Base-by-base conservation (phyloP, 2,329 filamentous ascomycete species). In the Stachybotrys elegans region DNA sequence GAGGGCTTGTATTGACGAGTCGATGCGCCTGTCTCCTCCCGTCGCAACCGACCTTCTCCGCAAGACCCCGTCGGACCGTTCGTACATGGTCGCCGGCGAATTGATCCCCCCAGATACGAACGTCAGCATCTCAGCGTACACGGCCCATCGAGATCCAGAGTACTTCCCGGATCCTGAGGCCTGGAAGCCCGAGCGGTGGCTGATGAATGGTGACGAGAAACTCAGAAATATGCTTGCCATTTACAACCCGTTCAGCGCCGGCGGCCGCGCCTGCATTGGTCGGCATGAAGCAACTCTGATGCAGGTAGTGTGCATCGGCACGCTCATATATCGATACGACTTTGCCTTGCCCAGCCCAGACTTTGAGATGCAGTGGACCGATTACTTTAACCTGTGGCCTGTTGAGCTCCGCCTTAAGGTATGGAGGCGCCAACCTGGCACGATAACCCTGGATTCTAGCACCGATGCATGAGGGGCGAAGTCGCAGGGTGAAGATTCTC, bases 1-100 rank as follows among this genome's bases (percentile, higher is more conserved):
- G 5, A 67, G 69, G 20, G 74, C 72, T 5, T 75, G 69, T 47
- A 57, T 78, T 13, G 73, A 79, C 47, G 76, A 78, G 46, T 61
- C 60, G 0, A 49, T 71, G 16, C 62, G 68, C 2, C 53, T 71
- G 19, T 48, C 46, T 6, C 57, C 48, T 47, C 62, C 45, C 47
- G 65, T 45, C 47, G 58, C 43, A 38, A 62, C 38, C 36, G 60
- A 40, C 25, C 51, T 52, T 38, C 60, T 39, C 44, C 60, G 42
- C 35, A 58, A 16, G 38, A 66, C 36, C 34, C 63, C 44, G 41
- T 49, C 43, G 9, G 61, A 46, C 56, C 68, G 51, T 22, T 51
- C 43, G 38, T 55, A 39, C 43, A 66, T 29, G 14, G 60, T 51
- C 56, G 45, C 59, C 12, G 56, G 59, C 9, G 57, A 63, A n/a